Evolutionary conservation across 306 rosid species (phyloP).

Genomic region (Hippophae gyantsensis): DNA sequence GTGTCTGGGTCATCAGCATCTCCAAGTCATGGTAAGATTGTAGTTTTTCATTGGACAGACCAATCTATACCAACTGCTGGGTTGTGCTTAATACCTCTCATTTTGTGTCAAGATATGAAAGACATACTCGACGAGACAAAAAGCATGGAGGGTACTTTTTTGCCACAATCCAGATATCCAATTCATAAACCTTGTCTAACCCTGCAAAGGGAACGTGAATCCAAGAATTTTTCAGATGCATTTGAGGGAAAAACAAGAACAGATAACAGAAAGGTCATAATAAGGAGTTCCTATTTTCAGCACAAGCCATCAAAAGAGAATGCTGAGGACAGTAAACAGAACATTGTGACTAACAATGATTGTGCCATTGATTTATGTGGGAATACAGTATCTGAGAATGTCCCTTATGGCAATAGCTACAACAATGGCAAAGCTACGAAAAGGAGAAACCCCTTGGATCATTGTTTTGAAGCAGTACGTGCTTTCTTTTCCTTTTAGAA

Average conservation of each 20-base stretch:
- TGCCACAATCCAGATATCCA: constrained; percentile 45
- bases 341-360: constrained; percentile 18
- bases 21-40: constrained; percentile 39
- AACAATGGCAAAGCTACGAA: constrained; percentile 31
- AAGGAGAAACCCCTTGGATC: constrained; percentile 49
- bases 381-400: constrained; percentile 25
- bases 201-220: constrained; percentile 40
- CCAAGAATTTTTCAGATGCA: constrained; percentile 20
- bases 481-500: constrained; percentile 12
- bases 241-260: constrained; percentile 36
- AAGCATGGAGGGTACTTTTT: constrained; percentile 38
- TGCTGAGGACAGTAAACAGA: constrained; percentile 29
- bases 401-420: constrained; percentile 20
- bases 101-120: constrained; percentile 26
- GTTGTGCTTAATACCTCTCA: constrained; percentile 20
- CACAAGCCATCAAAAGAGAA: constrained; percentile 34
- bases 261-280: constrained; percentile 45
- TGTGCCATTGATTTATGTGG: constrained; percentile 13
- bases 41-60: constrained; percentile 5
- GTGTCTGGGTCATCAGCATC: constrained; percentile 26
- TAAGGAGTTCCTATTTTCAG: constrained; percentile 68
- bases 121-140: constrained; percentile 24
- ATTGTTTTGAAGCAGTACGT: constrained; percentile 39
- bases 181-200: constrained; percentile 71
- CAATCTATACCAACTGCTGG: not conserved